Evolutionary conservation across 73 alveolate species (phyloP), one percentile per base, ranked within the genome.

Genomic region (Stentor coeruleus): DNA sequence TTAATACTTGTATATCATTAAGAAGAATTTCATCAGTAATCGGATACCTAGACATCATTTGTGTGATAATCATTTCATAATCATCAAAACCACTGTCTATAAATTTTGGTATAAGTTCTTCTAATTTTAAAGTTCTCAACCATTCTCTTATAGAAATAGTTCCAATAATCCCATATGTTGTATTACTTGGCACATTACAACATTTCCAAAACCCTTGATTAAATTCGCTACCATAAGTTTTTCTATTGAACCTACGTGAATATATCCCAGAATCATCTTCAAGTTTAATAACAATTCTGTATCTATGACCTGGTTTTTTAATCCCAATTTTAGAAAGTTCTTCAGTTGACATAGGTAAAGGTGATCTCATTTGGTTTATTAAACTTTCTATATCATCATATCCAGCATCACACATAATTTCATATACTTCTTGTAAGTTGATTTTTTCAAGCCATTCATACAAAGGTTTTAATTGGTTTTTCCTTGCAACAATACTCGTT

Each of bases 401-500:
- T 33, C 79, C 79, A 66, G 79, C 79, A 66, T 66, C 79, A 20
- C n/a, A 20, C 79, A 66, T 66, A 40, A 66, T 31, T 66, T 66
- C 79, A 66, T 66, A 66, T 1, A 66, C n/a, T 33, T 66, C 79
- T 66, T 20, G 15, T 33, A 66, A 31, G 0, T 31, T 31, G 33
- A 66, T 20, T 40, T 66, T 33, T 20, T 66, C 39, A 66, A 66
- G 79, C 37, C 79, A 66, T 14, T 66, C 39, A 66, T 28, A 66
- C n/a, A 66, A 28, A 1, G 79, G 79, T 66, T 66, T 66, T 33
- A 66, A 31, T 2, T 20, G 49, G 37, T 66, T 14, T 26, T 33
- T 31, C 39, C 39, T 66, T 40, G 33, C 33, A 2, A 66, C 39
- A 37, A 49, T 49, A 20, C 66, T 20, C 20, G 66, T 11, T 20